phyloP scores from a whole-genome alignment of 192 early-diverging fungal genomes.

The Thamnidium elegans region DNA sequence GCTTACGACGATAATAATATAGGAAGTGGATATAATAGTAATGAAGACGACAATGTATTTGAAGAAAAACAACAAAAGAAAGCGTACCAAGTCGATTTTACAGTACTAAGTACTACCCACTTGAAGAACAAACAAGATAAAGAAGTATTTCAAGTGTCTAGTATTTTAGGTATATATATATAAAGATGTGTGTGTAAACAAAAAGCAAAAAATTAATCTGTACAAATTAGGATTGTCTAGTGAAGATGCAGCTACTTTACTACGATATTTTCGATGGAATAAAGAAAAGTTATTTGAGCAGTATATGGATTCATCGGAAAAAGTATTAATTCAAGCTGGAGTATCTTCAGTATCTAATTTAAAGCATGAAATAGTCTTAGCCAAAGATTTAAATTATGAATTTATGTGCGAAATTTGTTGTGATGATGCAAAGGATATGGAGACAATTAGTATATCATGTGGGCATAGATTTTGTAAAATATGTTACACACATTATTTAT shows the following conservation, averaged over 20 bases:
- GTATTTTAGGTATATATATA: slow-evolving; percentile 57
- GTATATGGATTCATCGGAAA: slow-evolving; percentile 68
- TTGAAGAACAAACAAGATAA: slow-evolving; percentile 61
- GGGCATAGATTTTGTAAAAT: slow-evolving; percentile 83
- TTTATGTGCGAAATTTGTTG: slow-evolving; percentile 95
- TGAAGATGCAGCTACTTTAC: slow-evolving; percentile 73
- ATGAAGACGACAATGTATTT: slow-evolving; percentile 59
- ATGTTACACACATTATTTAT: slow-evolving; percentile 86
- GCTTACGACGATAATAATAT: background rate
- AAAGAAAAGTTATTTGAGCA: slow-evolving; percentile 83
- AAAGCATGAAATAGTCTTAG: slow-evolving; percentile 23
- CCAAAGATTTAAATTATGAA: slow-evolving; percentile 9
- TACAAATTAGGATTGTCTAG: slow-evolving; percentile 38
- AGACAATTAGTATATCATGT: slow-evolving; percentile 78
- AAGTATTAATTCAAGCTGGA: slow-evolving; percentile 59
- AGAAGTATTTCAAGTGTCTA: slow-evolving; percentile 70
- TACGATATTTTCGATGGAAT: slow-evolving; percentile 83
- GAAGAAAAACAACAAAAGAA: slow-evolving; percentile 64
- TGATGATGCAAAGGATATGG: slow-evolving; percentile 55
- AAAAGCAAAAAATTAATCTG: background rate
- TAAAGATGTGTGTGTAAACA: background rate
- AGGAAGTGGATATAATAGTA: slow-evolving; percentile 33
- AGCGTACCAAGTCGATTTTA: slow-evolving; percentile 73
- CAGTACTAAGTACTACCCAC: slow-evolving; percentile 58
- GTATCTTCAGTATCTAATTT: slow-evolving; percentile 28